These are phyloP conservation scores for Suillus paluster DNA, from an alignment of 768 basidiomycete genomes.

Conservation along the genomic window DNA sequence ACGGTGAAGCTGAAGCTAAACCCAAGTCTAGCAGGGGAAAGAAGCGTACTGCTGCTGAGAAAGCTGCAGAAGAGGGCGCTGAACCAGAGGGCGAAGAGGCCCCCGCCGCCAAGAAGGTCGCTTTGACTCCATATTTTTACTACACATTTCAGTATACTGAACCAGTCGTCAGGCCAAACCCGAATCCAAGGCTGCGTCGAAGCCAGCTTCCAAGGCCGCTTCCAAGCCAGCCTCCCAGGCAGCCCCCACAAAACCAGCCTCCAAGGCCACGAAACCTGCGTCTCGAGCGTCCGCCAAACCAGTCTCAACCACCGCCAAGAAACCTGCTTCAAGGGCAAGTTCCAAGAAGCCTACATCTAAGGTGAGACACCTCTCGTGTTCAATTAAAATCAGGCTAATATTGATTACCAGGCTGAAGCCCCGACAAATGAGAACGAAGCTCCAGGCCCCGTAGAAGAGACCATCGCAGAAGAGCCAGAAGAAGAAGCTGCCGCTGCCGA, in stretches of 20 bases:
- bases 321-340: constrained; percentile 60
- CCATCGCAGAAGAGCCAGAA: constrained; percentile 63
- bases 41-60: constrained; percentile 54
- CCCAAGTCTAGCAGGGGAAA: constrained; percentile 53
- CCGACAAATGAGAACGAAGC: constrained; percentile 43
- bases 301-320: constrained; percentile 47
- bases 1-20: constrained; percentile 49
- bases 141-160: constrained; percentile 5
- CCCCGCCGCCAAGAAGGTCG: constrained; percentile 71
- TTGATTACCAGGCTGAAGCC: constrained; percentile 35
- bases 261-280: constrained; percentile 44
- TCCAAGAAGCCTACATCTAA: constrained; percentile 71
- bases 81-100: constrained; percentile 44
- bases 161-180: constrained; percentile 41
- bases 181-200: constrained; percentile 28
- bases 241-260: constrained; percentile 44
- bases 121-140: constrained; percentile 15
- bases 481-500: constrained; percentile 46
- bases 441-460: constrained; percentile 44
- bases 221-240: constrained; percentile 47
- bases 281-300: constrained; percentile 47
- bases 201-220: constrained; percentile 39
- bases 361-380: constrained; percentile 35
- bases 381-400: background rate
- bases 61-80: constrained; percentile 40